Base-by-base conservation (phyloP, 352 stramenopile genomes). In the Globisporangium cystogenes region DNA sequence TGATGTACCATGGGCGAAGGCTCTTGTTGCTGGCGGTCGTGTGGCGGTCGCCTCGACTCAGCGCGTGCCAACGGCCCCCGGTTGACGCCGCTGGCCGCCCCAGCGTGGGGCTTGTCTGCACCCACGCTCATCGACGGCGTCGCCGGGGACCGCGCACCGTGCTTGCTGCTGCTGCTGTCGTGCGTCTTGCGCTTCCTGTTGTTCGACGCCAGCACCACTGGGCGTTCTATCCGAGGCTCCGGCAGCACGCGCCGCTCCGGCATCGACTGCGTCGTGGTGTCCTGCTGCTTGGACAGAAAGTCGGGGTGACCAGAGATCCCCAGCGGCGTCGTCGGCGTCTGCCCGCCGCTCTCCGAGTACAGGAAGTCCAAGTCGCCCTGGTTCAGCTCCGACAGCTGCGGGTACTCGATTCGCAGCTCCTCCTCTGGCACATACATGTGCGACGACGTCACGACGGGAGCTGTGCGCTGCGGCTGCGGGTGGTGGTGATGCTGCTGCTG, bases 281-380 rank as follows among this genome's bases (percentile, higher is more conserved):
- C 10, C 11, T 59, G 44, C 37, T 60, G 62, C 41, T 82, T 85
- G n/a, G 36, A 31, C 48, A 74, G 59, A 39, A 57, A 49, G 53
- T 51, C 62, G n/a, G n/a, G n/a, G 18, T 45, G 20, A 14, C 47
- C 52, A 0, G 55, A 62, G 8, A 61, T 70, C 1, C 57, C 68
- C 33, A 78, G 59, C 41, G 72, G 70, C n/a, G 67, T 81, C 33
- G 70, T 77, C 21, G 74, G 66, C 0, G 71, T 80, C 24, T 67
- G 62, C 7, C 65, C 65, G 36, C 67, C 57, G 1, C 69, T 61
- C 31, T 85, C 76, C 50, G 89, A 83, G 53, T 77, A 86, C 26
- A 91, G 56, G 59, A 88, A 89, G 48, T 91, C 78, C 50, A 91
- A 62, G 46, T 91, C 81, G 24, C 64, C 65, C 41, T 90, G 78